phyloP scores from a whole-genome alignment of 345 rosid genomes.

The Gynandropsis gynandra region DNA sequence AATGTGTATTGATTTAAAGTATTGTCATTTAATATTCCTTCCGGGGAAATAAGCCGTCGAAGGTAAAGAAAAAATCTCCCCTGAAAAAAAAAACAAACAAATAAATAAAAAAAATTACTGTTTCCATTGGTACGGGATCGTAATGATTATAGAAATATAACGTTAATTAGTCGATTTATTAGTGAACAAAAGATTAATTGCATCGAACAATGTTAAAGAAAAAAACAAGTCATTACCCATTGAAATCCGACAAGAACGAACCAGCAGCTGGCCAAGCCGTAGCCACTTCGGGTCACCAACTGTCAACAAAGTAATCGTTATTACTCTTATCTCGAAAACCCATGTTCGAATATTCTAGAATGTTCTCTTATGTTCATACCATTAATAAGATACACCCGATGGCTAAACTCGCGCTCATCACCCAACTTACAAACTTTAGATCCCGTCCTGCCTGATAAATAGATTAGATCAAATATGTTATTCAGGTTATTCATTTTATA shows the following conservation, averaged over 20 bases:
- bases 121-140: no score
- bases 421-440: slow-evolving; percentile 54
- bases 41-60: slow-evolving; percentile 52
- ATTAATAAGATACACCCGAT: slow-evolving; percentile 46
- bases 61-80: slow-evolving; percentile 50
- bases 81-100: slow-evolving; percentile 28
- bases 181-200: neutral
- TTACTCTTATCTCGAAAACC: slow-evolving; percentile 1
- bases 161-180: no score
- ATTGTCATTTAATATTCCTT: slow-evolving; percentile 43
- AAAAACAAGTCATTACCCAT: slow-evolving; percentile 45
- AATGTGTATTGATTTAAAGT: slow-evolving; percentile 22
- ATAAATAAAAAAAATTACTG: neutral
- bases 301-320: slow-evolving; percentile 21
- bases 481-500: neutral
- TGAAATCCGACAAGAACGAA: slow-evolving; percentile 58
- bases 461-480: slow-evolving; percentile 4
- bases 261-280: slow-evolving; percentile 70
- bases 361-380: slow-evolving; percentile 32
- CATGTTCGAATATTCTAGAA: neutral
- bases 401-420: slow-evolving; percentile 58
- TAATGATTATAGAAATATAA: no score
- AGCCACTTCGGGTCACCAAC: slow-evolving; percentile 48
- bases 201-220: neutral
- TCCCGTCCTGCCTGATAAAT: slow-evolving; percentile 69